These are phyloP conservation scores for Pythium oligandrum DNA, from an alignment of 352 stramenopile species.

Conservation along the genomic window DNA sequence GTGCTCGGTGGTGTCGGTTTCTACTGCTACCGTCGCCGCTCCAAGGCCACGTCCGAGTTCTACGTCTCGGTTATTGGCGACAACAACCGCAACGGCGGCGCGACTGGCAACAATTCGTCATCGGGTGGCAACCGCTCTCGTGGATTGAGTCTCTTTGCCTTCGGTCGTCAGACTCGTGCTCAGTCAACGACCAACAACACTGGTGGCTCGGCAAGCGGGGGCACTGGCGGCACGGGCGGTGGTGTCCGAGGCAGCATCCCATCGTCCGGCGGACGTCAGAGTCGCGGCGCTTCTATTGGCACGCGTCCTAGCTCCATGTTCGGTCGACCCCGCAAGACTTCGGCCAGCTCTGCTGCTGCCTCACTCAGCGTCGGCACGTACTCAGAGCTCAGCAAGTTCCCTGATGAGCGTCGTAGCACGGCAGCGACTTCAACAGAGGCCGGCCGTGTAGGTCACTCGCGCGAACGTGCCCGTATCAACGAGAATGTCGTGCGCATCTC, in stretches of 20 bases:
- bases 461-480: constrained; percentile 26
- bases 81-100: constrained; percentile 18
- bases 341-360: not conserved
- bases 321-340: not conserved
- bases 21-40: constrained; percentile 44
- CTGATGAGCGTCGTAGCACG: constrained; percentile 1
- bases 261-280: no score
- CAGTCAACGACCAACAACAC: not conserved
- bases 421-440: constrained; percentile 13
- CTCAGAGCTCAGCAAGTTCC: not conserved
- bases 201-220: no score
- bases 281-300: not conserved
- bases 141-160: not conserved
- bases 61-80: constrained; percentile 26
- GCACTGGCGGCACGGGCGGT: not conserved
- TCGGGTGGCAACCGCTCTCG: constrained; percentile 2
- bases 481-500: constrained; percentile 49
- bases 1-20: constrained; percentile 40
- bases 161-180: not conserved
- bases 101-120: not conserved
- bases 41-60: constrained; percentile 27
- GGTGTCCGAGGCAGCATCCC: not conserved
- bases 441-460: constrained; percentile 14
- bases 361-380: not conserved
- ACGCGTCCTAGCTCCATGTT: not conserved